phyloP scores from a whole-genome alignment of 305 asterid genomes.

The Fraxinus angustifolia region DNA sequence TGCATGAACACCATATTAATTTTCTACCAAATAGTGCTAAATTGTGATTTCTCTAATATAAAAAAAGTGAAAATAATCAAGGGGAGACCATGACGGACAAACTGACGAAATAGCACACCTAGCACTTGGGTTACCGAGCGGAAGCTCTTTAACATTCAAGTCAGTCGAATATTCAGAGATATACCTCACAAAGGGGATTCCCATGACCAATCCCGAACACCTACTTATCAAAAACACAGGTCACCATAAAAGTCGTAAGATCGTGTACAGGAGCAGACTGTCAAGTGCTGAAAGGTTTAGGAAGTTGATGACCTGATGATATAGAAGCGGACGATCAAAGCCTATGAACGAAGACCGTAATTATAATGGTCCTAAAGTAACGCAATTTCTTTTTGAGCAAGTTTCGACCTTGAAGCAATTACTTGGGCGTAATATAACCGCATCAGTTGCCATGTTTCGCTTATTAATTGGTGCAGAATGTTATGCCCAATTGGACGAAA shows the following conservation, averaged over 20 bases:
- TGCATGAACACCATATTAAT: neutral
- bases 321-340: neutral
- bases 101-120: neutral
- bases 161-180: neutral
- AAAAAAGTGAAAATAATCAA: neutral
- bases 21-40: neutral
- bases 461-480: neutral
- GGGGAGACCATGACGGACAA: neutral
- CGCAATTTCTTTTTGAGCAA: neutral
- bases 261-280: neutral
- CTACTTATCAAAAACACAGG: neutral
- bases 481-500: neutral
- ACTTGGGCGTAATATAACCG: neutral
- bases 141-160: neutral
- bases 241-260: neutral
- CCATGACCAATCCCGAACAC: neutral
- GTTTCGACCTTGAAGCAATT: neutral
- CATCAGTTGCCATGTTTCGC: neutral
- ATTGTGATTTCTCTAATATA: neutral
- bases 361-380: neutral
- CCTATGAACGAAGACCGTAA: neutral
- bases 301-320: neutral
- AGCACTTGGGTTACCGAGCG: neutral
- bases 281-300: neutral
- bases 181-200: neutral